Percentiles rank a stretch among this genome's conserved stretches.
These are phyloP conservation scores for Cutaneotrichosporon sp. DNA, from an alignment of 1,284 basidiomycete species.

Conservation along the genomic window DNA sequence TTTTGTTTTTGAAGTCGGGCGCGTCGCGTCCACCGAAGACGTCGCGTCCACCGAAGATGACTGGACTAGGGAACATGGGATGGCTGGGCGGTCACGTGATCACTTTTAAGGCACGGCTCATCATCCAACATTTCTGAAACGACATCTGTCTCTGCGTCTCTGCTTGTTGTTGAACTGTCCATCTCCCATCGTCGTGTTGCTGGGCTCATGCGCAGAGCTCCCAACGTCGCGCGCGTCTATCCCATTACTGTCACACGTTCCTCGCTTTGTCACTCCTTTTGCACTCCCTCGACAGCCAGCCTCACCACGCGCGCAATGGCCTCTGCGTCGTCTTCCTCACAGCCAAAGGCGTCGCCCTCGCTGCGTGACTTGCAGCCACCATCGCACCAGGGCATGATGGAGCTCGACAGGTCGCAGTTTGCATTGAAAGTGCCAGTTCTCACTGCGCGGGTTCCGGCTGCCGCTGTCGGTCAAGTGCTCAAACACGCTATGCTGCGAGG, in stretches of 20 bases:
- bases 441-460: constrained; percentile 59
- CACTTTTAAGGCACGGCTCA: too few species aligned
- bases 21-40: too few species aligned
- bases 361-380: constrained; percentile 31
- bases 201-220: background rate
- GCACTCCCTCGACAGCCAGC: background rate
- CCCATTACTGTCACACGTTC: too few species aligned
- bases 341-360: background rate
- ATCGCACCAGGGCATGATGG: constrained; percentile 36
- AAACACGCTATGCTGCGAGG: constrained; percentile 56
- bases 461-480: constrained; percentile 56
- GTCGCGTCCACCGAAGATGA: too few species aligned
- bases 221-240: background rate
- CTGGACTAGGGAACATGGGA: too few species aligned
- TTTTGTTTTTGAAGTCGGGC: too few species aligned
- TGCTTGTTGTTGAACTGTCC: too few species aligned
- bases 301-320: too few species aligned
- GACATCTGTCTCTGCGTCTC: too few species aligned
- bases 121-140: background rate
- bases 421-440: constrained; percentile 60
- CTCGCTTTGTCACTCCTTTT: background rate
- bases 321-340: background rate
- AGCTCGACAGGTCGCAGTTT: constrained; percentile 62
- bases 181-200: background rate
- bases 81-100: too few species aligned